phyloP scores from a whole-genome alignment of 2,329 filamentous ascomycete species.

The Blastomyces parvus region DNA sequence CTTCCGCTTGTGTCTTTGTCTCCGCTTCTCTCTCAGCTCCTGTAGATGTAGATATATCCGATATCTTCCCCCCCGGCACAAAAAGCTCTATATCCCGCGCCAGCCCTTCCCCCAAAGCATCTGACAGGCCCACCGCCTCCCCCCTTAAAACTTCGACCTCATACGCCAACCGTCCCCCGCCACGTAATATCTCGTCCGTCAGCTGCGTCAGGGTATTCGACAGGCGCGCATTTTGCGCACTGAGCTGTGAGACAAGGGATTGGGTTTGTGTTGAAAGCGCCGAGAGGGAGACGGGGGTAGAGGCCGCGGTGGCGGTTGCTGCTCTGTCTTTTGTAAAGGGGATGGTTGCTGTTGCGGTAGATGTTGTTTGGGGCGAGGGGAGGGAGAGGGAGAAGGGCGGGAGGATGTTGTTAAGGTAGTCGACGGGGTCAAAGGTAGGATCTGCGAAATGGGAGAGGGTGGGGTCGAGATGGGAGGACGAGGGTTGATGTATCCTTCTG shows the following conservation, averaged over 20 bases:
- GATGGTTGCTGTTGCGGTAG: neutral
- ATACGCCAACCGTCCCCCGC: slow-evolving; percentile 79
- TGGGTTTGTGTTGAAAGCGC: slow-evolving; percentile 75
- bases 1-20: neutral
- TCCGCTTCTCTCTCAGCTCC: slow-evolving; percentile 4
- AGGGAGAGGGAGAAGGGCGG: slow-evolving; percentile 50
- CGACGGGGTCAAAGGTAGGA: slow-evolving; percentile 68
- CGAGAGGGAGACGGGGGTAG: slow-evolving; percentile 49
- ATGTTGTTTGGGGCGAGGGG: slow-evolving; percentile 12
- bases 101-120: slow-evolving; percentile 62
- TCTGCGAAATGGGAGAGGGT: slow-evolving; percentile 66
- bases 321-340: slow-evolving; percentile 22
- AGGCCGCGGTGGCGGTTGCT: neutral
- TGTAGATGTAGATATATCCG: slow-evolving; percentile 4
- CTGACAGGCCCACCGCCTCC: slow-evolving; percentile 70
- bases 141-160: slow-evolving; percentile 90
- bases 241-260: slow-evolving; percentile 74
- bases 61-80: slow-evolving; percentile 43
- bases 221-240: slow-evolving; percentile 74
- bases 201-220: slow-evolving; percentile 75
- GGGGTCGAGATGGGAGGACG: slow-evolving; percentile 56
- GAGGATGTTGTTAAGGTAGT: slow-evolving; percentile 72
- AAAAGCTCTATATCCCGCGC: slow-evolving; percentile 65
- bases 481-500: neutral
- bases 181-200: slow-evolving; percentile 88